Evolutionary conservation across 306 rosid genomes (phyloP).

Genomic region (Cucumis cinereus): DNA sequence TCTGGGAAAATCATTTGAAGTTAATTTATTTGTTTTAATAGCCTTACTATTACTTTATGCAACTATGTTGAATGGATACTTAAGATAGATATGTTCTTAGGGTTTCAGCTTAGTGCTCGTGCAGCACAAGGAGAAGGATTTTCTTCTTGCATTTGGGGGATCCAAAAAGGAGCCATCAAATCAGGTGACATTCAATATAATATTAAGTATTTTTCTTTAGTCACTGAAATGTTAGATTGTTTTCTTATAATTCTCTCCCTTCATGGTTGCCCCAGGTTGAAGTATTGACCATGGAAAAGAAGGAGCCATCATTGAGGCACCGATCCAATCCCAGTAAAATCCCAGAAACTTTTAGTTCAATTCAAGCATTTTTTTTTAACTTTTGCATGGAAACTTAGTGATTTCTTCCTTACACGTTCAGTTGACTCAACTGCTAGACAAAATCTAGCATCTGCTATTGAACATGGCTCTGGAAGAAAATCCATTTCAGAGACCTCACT

Average conservation of each 20-base stretch:
- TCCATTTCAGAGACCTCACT: conserved; percentile 63
- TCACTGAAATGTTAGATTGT: not conserved
- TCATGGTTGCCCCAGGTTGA: conserved; percentile 40
- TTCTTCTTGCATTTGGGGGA: conserved; percentile 94
- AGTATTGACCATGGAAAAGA: conserved; percentile 64
- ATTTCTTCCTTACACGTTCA: conserved; percentile 43
- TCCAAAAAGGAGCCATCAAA: conserved; percentile 79
- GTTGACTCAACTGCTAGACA: conserved; percentile 53
- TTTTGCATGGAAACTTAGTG: conserved; percentile 39
- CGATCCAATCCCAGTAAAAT: conserved; percentile 40
- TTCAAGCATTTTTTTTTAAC: conserved; percentile 36
- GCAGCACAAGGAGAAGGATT: conserved; percentile 82
- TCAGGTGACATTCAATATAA: conserved; percentile 34
- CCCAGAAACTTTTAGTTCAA: conserved; percentile 34
- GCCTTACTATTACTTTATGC: not conserved
- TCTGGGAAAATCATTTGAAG: not conserved
- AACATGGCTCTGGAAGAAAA: conserved; percentile 81
- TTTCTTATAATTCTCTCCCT: not conserved
- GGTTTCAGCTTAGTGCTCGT: conserved; percentile 79
- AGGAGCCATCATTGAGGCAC: conserved; percentile 32
- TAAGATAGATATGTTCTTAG: conserved; percentile 24
- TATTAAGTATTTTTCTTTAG: not conserved
- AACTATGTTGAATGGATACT: conserved; percentile 9
- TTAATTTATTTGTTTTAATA: not conserved
- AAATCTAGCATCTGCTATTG: conserved; percentile 68